Conservation (phyloP, 2,329 filamentous ascomycete genomes). For the Penicillium sp. region DNA sequence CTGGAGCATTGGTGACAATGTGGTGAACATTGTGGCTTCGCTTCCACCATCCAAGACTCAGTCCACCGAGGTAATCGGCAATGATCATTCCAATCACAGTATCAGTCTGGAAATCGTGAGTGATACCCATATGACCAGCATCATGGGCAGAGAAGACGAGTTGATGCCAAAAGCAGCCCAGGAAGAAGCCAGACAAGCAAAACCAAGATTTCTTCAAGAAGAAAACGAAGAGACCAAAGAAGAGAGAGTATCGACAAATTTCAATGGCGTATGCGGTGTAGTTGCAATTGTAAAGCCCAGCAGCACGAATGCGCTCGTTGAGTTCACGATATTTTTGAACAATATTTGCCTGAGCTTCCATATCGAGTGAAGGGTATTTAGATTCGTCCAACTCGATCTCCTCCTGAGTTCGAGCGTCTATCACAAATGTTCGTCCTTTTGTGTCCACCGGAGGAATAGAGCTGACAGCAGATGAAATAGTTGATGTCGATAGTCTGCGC, state of each 20-base stretch:
- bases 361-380: constrained; percentile 75
- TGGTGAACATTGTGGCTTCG: constrained; percentile 93
- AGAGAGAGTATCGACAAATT: constrained; percentile 62
- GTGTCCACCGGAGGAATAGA: constrained; percentile 11
- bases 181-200: constrained; percentile 64
- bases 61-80: constrained; percentile 80
- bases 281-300: constrained; percentile 76
- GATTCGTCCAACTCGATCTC: constrained; percentile 71
- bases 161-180: constrained; percentile 88
- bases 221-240: constrained; percentile 52
- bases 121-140: constrained; percentile 94
- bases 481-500: constrained; percentile 32
- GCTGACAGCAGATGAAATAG: constrained; percentile 24
- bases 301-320: constrained; percentile 47
- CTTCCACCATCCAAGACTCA: constrained; percentile 96
- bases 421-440: constrained; percentile 53
- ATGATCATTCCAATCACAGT: constrained; percentile 83
- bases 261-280: constrained; percentile 75
- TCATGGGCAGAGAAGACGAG: constrained; percentile 89
- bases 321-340: constrained; percentile 55
- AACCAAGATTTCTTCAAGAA: constrained; percentile 65
- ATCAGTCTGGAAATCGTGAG: constrained; percentile 79
- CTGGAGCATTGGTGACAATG: constrained; percentile 88
- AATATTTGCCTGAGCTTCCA: constrained; percentile 69
- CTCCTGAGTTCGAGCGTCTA: constrained; percentile 71